Evolutionary conservation across 1,284 basidiomycete species (phyloP), one percentile per base, ranked within the genome.

Genomic region (Apiotrichum sp.): DNA sequence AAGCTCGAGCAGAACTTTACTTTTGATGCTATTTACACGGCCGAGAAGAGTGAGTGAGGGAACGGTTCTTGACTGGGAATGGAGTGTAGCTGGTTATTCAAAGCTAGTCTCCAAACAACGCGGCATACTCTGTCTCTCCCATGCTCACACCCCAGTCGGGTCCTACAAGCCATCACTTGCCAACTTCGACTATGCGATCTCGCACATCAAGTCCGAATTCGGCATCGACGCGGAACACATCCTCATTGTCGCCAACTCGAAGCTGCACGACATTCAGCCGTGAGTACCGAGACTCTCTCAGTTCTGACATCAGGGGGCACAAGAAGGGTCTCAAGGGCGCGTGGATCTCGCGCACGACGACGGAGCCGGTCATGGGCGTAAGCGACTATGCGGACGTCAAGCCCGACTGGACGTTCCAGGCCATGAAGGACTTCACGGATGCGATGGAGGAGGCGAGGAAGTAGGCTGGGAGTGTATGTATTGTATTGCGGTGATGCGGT

Each of bases 131-230:
- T 38, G 36, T 38, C 7, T 13, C 36, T 8, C 36, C 8, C 34
- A 64, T 22, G 16, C 34, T 47, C 10, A 48, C 47, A 13, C 5
- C 4, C 4, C 16, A 49, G 66, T 72, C 54, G 68, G 68, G 10
- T 61, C 59, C 2, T 70, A 70, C 59, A 72, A 70, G 55, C 70
- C 70, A 16, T 58, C 63, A 40, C 56, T 64, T 40, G 31, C 57
- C 22, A 70, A 70, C 62, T 70, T 72, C 44, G 55, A 65, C 10
- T 66, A 70, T 52, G 66, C 66, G 9, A 62, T 70, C 46, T 40
- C 58, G 22, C 38, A 57, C 32, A 49, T 69, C 42, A 52, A 65
- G n/a, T 51, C 64, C 31, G 55, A 64, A 31, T 66, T 63, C 45
- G 64, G 56, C 13, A 65, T 69, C 29, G 45, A 58, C 14, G 48